Base-by-base conservation (phyloP, 306 rosid genomes). In the Quercus variabilis region DNA sequence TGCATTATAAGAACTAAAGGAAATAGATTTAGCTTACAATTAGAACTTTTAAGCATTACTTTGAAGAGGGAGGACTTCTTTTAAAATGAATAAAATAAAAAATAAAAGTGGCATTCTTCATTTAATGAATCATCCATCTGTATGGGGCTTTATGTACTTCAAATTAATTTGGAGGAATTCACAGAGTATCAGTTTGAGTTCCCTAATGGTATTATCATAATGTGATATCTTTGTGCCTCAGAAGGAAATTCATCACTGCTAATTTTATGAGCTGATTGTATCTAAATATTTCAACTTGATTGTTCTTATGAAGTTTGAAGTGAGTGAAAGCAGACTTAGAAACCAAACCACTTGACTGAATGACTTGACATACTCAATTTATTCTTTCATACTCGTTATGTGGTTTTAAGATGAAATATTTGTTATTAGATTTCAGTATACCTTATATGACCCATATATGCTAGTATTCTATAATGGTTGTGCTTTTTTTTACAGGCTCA, bases 401-500 rank as follows among this genome's bases (percentile, higher is more conserved):
- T 12, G 72, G 72, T 5, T 67, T 19, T 10, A 18, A 33, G 8
- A 68, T 68, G 25, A 59, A 59, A 23, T 35, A 68, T n/a, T 68
- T 35, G 14, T 35, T 68, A 68, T 68, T 33, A 68, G 51, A 33
- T 68, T 28, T 68, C 9, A 0, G 52, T 33, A 33, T 33, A 68
- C 52, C 72, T 3, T 67, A 18, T 31, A 3, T 31, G 15, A 67
- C 7, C 51, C 71, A 67, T 54, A 6, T 52, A 59, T 55, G 74
- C 74, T 38, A 51, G 21, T 43, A 18, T 5, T n/a, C 68, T 62
- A 1, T 54, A 38, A 55, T 18, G n/a, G 20, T 19, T 70, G 18
- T 78, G 74, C 60, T 71, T 21, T 79, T 80, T 72, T 75, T 77
- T 54, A 49, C 86, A 91, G 95, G 93, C 63, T 59, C 87, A 76